A percentile compares a stretch with the other conserved stretches of the same genome.
Evolutionary conservation across 2,329 filamentous ascomycete genomes (phyloP).

Genomic region (Diaporthe citrichinensis): DNA sequence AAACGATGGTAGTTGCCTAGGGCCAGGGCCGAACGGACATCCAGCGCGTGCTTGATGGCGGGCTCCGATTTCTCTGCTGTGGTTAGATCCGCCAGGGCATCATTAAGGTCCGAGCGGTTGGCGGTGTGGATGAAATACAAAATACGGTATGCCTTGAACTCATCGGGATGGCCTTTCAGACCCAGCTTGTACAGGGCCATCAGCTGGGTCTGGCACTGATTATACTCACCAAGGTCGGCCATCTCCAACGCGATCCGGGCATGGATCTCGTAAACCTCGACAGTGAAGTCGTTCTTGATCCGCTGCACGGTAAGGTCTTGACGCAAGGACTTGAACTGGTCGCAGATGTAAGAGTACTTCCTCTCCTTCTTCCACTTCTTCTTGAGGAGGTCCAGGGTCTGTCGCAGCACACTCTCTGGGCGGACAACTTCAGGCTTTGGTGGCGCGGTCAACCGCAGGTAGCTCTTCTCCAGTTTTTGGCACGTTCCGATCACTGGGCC

Average conservation of each 20-base stretch:
- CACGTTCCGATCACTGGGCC: slow-evolving; percentile 89
- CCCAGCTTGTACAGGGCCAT: slow-evolving; percentile 90
- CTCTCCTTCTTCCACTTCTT: slow-evolving; percentile 94
- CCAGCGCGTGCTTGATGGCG: slow-evolving; percentile 90
- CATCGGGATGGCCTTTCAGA: slow-evolving; percentile 88
- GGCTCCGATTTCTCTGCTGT: slow-evolving; percentile 90
- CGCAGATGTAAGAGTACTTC: slow-evolving; percentile 98
- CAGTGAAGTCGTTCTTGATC: slow-evolving; percentile 96
- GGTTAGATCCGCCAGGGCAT: slow-evolving; percentile 99
- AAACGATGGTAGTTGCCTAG: slow-evolving; percentile 98
- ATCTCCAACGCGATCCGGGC: slow-evolving; percentile 97
- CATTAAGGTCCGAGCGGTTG: slow-evolving; percentile 98
- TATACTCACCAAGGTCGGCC: slow-evolving; percentile 99
- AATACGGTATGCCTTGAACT: slow-evolving; percentile 99
- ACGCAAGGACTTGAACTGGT: slow-evolving; percentile 98
- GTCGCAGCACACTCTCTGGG: slow-evolving; percentile 82
- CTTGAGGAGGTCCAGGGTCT: slow-evolving; percentile 90
- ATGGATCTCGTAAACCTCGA: slow-evolving; percentile 97
- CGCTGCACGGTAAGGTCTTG: slow-evolving; percentile 98
- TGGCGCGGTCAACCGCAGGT: slow-evolving; percentile 91
- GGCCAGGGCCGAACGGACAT: slow-evolving; percentile 91
- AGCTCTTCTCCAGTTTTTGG: slow-evolving; percentile 89
- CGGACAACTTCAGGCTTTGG: slow-evolving; percentile 92
- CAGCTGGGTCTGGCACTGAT: slow-evolving; percentile 99
- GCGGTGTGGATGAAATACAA: slow-evolving; percentile 99